A percentile compares a stretch with the other conserved stretches of the same genome.
Conservation (phyloP, 148 eudicot species). For the Rheum nobile region DNA sequence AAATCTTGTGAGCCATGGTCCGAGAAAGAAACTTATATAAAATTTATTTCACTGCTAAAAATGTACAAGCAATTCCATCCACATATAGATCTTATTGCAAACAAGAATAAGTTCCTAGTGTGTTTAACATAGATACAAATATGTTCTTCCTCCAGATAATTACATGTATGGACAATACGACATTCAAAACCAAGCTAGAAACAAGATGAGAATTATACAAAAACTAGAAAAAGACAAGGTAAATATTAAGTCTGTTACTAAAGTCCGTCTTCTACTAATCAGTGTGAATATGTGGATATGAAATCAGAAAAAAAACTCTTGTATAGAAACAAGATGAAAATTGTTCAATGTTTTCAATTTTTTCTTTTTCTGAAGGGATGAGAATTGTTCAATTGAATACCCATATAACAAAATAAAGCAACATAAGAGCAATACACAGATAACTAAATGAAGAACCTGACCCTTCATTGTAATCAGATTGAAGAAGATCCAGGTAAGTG, state of each 20-base stretch:
- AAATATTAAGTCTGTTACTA: no score
- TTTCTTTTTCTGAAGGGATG: not conserved
- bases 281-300: not conserved
- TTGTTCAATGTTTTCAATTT: no score
- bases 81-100: no score
- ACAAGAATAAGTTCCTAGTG: not conserved
- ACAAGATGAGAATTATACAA: no score
- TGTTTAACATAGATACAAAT: not conserved
- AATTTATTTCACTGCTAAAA: not conserved
- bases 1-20: no score
- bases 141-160: no score
- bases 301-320: no score
- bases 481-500: constrained; percentile 79
- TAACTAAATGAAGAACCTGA: constrained; percentile 6
- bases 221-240: no score
- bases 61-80: not conserved
- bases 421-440: not conserved
- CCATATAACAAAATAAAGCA: not conserved
- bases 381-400: not conserved
- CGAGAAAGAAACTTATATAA: not conserved
- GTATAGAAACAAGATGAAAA: no score
- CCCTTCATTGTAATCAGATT: constrained; percentile 91
- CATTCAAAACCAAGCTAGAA: no score
- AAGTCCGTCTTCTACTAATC: not conserved
- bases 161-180: not conserved